phyloP scores from a whole-genome alignment of 805 yeast genomes.

The Yarrowia alimentaria region DNA sequence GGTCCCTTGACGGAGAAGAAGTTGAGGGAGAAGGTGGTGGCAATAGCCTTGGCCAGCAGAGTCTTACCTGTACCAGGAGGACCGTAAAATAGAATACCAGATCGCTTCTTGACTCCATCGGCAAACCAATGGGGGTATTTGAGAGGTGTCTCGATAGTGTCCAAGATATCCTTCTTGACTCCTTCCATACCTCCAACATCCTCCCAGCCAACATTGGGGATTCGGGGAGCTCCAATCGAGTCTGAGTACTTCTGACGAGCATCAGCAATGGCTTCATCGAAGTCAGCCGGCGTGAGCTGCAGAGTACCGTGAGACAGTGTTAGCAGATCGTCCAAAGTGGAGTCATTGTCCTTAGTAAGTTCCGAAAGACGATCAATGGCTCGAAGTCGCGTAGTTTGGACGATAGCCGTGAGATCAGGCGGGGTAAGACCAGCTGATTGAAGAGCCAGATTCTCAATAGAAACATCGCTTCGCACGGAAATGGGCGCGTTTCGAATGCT shows the following conservation, averaged over 20 bases:
- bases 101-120: slow-evolving; percentile 86
- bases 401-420: slow-evolving; percentile 69
- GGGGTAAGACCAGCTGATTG: slow-evolving; percentile 95
- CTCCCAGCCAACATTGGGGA: slow-evolving; percentile 94
- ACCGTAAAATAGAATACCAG: slow-evolving; percentile 93
- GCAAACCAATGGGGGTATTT: slow-evolving; percentile 87
- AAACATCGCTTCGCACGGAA: slow-evolving; percentile 46
- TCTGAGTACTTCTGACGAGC: slow-evolving; percentile 89
- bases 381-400: slow-evolving; percentile 58
- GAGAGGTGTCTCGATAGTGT: slow-evolving; percentile 93
- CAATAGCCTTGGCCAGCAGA: slow-evolving; percentile 91
- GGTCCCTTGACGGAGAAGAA: slow-evolving; percentile 98
- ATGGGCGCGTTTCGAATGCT: slow-evolving; percentile 10
- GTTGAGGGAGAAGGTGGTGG: slow-evolving; percentile 89
- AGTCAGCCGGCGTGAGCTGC: slow-evolving; percentile 56
- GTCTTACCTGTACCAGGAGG: slow-evolving; percentile 99
- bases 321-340: slow-evolving; percentile 41
- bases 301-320: slow-evolving; percentile 52
- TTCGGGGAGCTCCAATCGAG: slow-evolving; percentile 94
- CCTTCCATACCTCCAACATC: slow-evolving; percentile 94
- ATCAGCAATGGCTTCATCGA: slow-evolving; percentile 66
- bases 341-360: slow-evolving; percentile 20
- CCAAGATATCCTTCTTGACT: slow-evolving; percentile 89
- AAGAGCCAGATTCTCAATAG: slow-evolving; percentile 58
- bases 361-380: slow-evolving; percentile 51